Conservation (phyloP, 2,329 filamentous ascomycete species). For the Periconia sp. region DNA sequence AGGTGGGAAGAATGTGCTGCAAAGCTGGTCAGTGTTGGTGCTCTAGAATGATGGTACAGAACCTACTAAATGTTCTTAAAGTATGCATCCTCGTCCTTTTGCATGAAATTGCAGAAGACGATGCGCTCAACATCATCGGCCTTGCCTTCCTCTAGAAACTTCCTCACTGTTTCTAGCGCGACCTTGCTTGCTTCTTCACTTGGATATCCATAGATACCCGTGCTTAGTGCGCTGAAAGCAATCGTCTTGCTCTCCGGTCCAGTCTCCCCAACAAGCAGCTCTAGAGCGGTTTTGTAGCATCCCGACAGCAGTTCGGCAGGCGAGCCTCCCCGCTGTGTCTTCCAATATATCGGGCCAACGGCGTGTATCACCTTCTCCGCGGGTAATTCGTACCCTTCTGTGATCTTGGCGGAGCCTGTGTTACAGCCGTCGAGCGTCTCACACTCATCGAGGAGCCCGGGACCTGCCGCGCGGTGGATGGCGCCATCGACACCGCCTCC, state of each 20-base stretch:
- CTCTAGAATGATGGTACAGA: no score
- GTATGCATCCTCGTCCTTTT: constrained; percentile 80
- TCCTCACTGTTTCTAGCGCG: constrained; percentile 67
- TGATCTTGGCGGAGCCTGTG: constrained; percentile 85
- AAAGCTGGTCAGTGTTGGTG: no score
- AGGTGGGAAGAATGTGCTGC: constrained; percentile 46
- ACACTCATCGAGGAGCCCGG: constrained; percentile 72
- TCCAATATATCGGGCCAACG: constrained; percentile 80
- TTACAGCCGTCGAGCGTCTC: constrained; percentile 71
- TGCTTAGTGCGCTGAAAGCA: constrained; percentile 85
- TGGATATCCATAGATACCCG: constrained; percentile 89
- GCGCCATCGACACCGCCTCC: constrained; percentile 82
- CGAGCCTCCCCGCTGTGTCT: constrained; percentile 44
- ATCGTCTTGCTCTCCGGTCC: constrained; percentile 72
- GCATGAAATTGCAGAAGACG: constrained; percentile 83
- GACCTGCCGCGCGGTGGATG: constrained; percentile 84
- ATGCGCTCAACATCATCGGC: constrained; percentile 68
- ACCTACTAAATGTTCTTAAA: constrained; percentile 74
- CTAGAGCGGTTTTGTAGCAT: constrained; percentile 75
- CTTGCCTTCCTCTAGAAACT: constrained; percentile 59
- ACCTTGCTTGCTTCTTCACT: constrained; percentile 72
- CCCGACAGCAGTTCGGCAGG: constrained; percentile 55
- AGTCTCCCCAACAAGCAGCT: constrained; percentile 73
- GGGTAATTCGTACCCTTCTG: constrained; percentile 75
- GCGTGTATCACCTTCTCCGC: constrained; percentile 84